Base-by-base conservation (phyloP, 805 yeast genomes). In the Kodamaea neixiangensis region DNA sequence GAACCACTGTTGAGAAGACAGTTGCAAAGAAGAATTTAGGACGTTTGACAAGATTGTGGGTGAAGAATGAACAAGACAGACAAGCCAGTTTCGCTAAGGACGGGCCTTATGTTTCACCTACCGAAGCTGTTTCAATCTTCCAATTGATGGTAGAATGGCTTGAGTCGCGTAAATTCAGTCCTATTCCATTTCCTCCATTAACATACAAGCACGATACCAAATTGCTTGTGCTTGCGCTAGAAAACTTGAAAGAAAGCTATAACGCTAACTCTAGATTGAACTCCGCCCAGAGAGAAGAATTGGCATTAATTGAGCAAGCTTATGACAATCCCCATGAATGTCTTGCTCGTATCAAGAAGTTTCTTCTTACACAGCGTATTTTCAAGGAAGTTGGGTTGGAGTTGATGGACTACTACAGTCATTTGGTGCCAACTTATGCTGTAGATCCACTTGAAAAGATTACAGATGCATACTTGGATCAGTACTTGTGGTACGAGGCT, bases 321-420 rank as follows among this genome's bases (percentile, higher is more conserved):
- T 94, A 90, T 64, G 99, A 94, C 61, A 89, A 90, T 58, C 99
- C 99, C 0, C 96, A 91, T 65, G 98, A 96, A 62, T 86, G 92
- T 54, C 73, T 94, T 51, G 87, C 86, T 13, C 80, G 97, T 54
- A 81, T 94, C 50, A 94, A 94, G 68, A 86, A 86, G 59, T 84
- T 85, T 40, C 69, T 94, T 44, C 72, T 91, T 50, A 88, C 97
- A 0, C 97, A 92, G 65, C 77, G 98, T 54, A 94, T 90, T 7
- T 94, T 94, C 71, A 92, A 92, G 64, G 97, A 94, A 51, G 89
- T 86, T 1, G 83, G 84, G 1, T 63, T 94, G 34, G 93, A 90
- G 48, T 86, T 94, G 96, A 84, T 88, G 85, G 99, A 94, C 63
- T 83, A 89, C 58, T 90, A 89, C 64, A 87, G 86, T 54, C 86